Base-by-base conservation (phyloP, 2,329 filamentous ascomycete genomes). In the Lachnellula arida region DNA sequence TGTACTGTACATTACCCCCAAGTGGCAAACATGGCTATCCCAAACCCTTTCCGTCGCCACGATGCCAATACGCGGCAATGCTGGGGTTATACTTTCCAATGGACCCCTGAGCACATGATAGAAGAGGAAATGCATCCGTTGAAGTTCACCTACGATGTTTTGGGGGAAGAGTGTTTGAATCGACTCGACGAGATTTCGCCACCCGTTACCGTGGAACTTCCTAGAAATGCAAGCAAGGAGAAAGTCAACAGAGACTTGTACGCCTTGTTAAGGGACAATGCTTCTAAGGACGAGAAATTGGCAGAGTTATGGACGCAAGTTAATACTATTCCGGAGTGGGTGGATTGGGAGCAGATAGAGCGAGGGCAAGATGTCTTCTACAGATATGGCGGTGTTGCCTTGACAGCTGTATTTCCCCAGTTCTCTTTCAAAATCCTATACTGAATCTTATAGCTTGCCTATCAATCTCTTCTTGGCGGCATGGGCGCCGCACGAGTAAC, bases 281-380 rank as follows among this genome's bases (percentile, higher is more conserved):
- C 77, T 9, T 68, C 72, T 2, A 73, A 76, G 5, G 81, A 92
- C 63, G 73, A 79, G 23, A 78, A 81, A 40, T 72, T 81, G 2
- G 64, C 67, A 2, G 64, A 78, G 53, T 73, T 93, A 8, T 92
- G 88, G 88, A 68, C 72, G 0, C 77, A 91, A 65, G 76, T 88
- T 54, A 86, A 83, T 55, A 84, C 79, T 0, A 72, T 90, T 4
- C 89, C 88, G 0, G 75, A 80, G 0, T 92, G 88, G 87, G 88
- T 92, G 2, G 83, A 91, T 67, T 92, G 87, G 88, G 79, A 80
- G 2, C 87, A 91, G 67, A 86, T 93, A 54, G 76, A 79, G 57
- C 77, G 88, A 65, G 89, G 88, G 0, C 88, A 93, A 68, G 81
- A 88, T 62, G 81, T 91, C 0, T 90, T 91, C 66, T 91, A 89